Conservation (phyloP, 441 rosid species). For the Populus hybrid region DNA sequence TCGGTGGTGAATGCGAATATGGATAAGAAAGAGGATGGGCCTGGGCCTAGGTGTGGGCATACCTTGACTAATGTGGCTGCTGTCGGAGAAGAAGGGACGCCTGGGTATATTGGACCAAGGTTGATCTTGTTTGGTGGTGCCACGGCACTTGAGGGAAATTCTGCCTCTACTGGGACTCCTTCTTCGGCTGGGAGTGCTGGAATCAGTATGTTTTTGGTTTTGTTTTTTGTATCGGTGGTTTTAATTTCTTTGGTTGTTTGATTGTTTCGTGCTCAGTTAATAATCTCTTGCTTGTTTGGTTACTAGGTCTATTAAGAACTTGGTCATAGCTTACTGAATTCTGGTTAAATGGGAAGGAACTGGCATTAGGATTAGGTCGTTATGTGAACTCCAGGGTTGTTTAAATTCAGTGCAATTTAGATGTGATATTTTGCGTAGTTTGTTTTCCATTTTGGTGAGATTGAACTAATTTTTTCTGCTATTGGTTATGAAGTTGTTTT, state of each 20-base stretch:
- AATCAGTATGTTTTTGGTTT: constrained; percentile 57
- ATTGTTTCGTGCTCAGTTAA: background rate
- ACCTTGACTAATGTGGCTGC: constrained; percentile 91
- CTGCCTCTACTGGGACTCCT: constrained; percentile 83
- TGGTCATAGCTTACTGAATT: background rate
- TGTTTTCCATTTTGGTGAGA: background rate
- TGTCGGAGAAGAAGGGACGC: constrained; percentile 88
- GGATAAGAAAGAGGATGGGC: constrained; percentile 92
- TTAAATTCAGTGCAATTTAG: constrained; percentile 2
- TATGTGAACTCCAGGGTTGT: background rate
- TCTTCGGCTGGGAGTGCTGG: constrained; percentile 97
- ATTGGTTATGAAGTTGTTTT: background rate
- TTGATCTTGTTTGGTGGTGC: constrained; percentile 95
- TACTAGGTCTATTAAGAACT: background rate
- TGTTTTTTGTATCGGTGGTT: background rate
- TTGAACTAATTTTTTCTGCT: background rate
- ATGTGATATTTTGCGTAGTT: background rate
- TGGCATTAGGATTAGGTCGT: background rate
- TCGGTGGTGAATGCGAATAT: constrained; percentile 71
- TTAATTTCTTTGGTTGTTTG: background rate
- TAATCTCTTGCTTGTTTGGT: constrained; percentile 1
- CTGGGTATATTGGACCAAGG: constrained; percentile 80
- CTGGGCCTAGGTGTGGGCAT: constrained; percentile 97
- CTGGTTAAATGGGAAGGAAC: background rate
- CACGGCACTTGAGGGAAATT: constrained; percentile 94